These are phyloP conservation scores for Dendryphion nanum DNA, from an alignment of 2,329 filamentous ascomycete genomes.

Conservation along the genomic window DNA sequence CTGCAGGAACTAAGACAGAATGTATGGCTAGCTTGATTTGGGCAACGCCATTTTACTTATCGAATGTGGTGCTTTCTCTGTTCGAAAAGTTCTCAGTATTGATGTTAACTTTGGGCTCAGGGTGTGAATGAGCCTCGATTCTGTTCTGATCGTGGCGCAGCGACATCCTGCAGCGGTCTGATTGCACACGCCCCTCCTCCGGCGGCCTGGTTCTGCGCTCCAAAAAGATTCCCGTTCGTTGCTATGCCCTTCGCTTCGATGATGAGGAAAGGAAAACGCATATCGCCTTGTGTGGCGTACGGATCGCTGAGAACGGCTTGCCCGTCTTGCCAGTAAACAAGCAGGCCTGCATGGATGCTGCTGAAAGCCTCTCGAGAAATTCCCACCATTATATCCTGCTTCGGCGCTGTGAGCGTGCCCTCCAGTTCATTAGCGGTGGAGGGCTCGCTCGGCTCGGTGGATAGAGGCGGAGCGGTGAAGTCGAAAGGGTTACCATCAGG, in stretches of 20 bases:
- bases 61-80: too few species aligned
- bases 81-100: too few species aligned
- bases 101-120: too few species aligned
- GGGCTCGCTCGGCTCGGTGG: conserved; percentile 5
- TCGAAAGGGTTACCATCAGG: conserved; percentile 2
- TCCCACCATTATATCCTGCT: conserved; percentile 9
- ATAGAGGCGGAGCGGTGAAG: background rate
- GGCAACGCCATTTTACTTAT: too few species aligned
- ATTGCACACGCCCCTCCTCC: conserved; percentile 5
- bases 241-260: conserved; percentile 6
- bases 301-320: conserved; percentile 2
- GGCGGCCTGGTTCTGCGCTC: conserved; percentile 10
- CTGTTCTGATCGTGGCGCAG: background rate
- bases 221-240: conserved; percentile 4
- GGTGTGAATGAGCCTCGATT: background rate
- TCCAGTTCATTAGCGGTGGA: conserved; percentile 2
- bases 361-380: conserved; percentile 5
- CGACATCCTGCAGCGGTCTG: background rate
- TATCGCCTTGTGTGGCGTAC: conserved; percentile 2
- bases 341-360: background rate
- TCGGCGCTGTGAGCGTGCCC: conserved; percentile 5
- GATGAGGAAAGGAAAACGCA: conserved; percentile 10
- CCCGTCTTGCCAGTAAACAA: conserved; percentile 2
- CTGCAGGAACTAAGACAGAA: too few species aligned
- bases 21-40: too few species aligned